Percentiles rank a stretch among this genome's conserved stretches.
Evolutionary conservation across 1,284 basidiomycete species (phyloP).

Genomic region (Moesziomyces sp.): DNA sequence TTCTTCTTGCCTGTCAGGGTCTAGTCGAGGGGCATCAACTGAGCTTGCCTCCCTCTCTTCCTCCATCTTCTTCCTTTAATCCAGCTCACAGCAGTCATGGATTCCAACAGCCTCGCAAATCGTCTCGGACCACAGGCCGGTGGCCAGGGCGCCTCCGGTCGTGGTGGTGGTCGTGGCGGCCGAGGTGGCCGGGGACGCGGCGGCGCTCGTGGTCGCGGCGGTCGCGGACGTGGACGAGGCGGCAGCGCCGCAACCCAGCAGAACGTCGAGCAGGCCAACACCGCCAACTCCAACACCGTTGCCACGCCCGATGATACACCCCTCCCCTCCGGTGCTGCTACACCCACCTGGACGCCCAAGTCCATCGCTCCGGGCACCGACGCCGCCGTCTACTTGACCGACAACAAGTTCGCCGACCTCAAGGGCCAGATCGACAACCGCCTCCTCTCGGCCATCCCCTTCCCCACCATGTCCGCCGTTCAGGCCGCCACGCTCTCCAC

Average conservation of each 20-base stretch:
- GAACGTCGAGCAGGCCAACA: slow-evolving; percentile 70
- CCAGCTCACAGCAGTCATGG: slow-evolving; percentile 11
- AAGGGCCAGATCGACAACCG: slow-evolving; percentile 45
- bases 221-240: slow-evolving; percentile 65
- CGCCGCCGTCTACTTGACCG: slow-evolving; percentile 41
- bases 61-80: not conserved
- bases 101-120: slow-evolving; percentile 25
- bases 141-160: slow-evolving; percentile 4
- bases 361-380: slow-evolving; percentile 24
- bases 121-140: slow-evolving; percentile 20
- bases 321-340: slow-evolving; percentile 20
- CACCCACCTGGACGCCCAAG: slow-evolving; percentile 27
- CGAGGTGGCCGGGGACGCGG: slow-evolving; percentile 24
- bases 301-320: slow-evolving; percentile 43
- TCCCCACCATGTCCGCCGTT: slow-evolving; percentile 69
- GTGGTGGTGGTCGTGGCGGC: slow-evolving; percentile 19
- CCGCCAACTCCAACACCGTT: slow-evolving; percentile 63
- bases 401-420: slow-evolving; percentile 43
- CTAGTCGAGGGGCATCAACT: too few relatives aligned
- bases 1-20: not conserved
- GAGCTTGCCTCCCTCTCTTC: not conserved
- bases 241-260: slow-evolving; percentile 3
- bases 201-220: slow-evolving; percentile 42
- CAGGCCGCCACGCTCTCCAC: slow-evolving; percentile 71
- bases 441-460: slow-evolving; percentile 65